Conservation (phyloP, 768 basidiomycete species). For the Cubamyces sp. region DNA sequence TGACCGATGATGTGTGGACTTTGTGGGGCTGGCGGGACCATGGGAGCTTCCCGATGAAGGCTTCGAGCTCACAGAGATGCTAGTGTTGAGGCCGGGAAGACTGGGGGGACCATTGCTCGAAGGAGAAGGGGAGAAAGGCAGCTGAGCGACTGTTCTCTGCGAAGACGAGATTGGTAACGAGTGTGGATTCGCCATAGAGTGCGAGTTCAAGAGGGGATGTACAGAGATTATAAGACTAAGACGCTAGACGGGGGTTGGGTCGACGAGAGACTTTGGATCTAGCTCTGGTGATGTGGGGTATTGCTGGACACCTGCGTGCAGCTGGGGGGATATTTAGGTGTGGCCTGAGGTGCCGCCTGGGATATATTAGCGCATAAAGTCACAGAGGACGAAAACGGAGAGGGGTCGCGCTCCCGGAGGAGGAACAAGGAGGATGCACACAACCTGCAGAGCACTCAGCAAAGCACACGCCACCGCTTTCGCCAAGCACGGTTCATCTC, state of each 20-base stretch:
- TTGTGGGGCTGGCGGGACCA: constrained; percentile 23
- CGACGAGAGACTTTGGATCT: constrained; percentile 1
- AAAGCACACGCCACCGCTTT: constrained; percentile 2
- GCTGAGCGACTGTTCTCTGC: constrained; percentile 29
- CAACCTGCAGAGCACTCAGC: constrained; percentile 1
- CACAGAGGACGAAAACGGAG: constrained; percentile 12
- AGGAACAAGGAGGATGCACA: constrained; percentile 16
- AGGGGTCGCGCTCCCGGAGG: constrained; percentile 20
- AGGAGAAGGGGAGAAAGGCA: constrained; percentile 34
- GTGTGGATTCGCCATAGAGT: constrained; percentile 35
- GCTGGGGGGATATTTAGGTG: constrained; percentile 14
- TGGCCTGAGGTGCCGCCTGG: constrained; percentile 18
- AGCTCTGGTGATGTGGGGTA: constrained; percentile 5
- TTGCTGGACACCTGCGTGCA: constrained; percentile 25
- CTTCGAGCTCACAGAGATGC: constrained; percentile 23
- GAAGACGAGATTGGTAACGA: constrained; percentile 33
- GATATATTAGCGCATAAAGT: constrained; percentile 27
- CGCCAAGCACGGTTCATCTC: not conserved
- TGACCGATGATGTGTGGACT: constrained; percentile 20
- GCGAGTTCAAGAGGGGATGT: constrained; percentile 17
- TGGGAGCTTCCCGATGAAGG: constrained; percentile 29
- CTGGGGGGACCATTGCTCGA: constrained; percentile 27
- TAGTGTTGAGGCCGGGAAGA: constrained; percentile 23
- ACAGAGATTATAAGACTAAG: constrained; percentile 28
- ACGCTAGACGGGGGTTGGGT: constrained; percentile 1